Base-by-base conservation (phyloP, 805 yeast genomes). In the Cyberlindnera subsufficiens region DNA sequence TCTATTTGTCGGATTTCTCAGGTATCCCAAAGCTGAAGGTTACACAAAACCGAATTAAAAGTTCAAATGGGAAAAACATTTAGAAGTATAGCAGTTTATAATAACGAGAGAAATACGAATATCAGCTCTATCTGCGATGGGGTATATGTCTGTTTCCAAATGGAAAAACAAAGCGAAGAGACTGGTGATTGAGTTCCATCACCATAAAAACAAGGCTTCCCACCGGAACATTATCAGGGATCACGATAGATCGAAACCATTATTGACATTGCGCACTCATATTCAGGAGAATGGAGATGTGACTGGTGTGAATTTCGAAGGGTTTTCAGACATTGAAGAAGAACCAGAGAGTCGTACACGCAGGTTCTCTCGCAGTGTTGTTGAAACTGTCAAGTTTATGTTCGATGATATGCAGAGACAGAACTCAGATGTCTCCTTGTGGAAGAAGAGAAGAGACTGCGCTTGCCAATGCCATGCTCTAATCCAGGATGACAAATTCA, bases 191-290 rank as follows among this genome's bases (percentile, higher is more conserved):
- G 66, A 65, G 39, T 67, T 61, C 43, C 59, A 61, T 18, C 68
- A 64, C 41, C 57, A 58, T 34, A 68, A 61, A 53, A 71, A 72
- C 54, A 66, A 66, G 53, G 61, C 63, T 33, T 55, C 60, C 30
- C 55, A 55, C 32, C 65, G 64, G 2, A 52, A 68, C 16, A 65
- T 71, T 6, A 63, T 70, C 20, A 68, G 67, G 13, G 51, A 64
- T 5, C 63, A 59, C 44, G 59, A 65, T 40, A 51, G 58, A 16
- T 55, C 66, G 43, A 62, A 59, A 41, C 60, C 55, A 13, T 55
- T 72, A 25, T 39, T 66, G 30, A 60, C 75, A 5, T 62, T 72
- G 49, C 53, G 78, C 42, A 61, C 69, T 0, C 54, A 52, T 36
- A 67, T 69, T 13, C 52, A 56, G 17, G 68, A 64, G 38, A 32